phyloP scores from a whole-genome alignment of 2,329 filamentous ascomycete genomes.

The Fonsecaea erecta region DNA sequence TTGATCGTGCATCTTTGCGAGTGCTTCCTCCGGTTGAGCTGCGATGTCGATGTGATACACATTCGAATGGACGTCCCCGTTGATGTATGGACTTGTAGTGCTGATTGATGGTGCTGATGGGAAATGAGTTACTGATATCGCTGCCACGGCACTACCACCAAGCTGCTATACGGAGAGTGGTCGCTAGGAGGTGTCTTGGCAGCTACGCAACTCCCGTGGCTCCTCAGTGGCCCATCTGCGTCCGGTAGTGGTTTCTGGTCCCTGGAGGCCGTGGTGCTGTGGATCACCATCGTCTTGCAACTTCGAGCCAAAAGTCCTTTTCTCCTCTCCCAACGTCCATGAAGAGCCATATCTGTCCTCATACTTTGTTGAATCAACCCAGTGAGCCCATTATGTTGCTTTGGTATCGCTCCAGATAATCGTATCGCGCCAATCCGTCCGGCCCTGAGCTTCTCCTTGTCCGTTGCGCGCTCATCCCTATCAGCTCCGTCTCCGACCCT shows the following conservation, averaged over 20 bases:
- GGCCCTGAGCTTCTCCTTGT: slow-evolving; percentile 5
- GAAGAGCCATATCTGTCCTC: slow-evolving; percentile 31
- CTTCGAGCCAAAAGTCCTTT: slow-evolving; percentile 24
- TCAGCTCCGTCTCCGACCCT: slow-evolving; percentile 16
- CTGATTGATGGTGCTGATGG: too few relatives aligned
- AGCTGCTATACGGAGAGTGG: not conserved
- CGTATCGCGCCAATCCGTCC: slow-evolving; percentile 15
- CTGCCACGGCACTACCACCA: not conserved
- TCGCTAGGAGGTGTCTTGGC: not conserved
- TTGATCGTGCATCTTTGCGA: not conserved
- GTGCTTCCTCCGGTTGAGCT: not conserved
- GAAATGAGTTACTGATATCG: not conserved
- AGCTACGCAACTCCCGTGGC: slow-evolving; percentile 2
- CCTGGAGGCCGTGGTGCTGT: slow-evolving; percentile 2
- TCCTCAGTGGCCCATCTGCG: not conserved
- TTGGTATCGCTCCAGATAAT: slow-evolving; percentile 27
- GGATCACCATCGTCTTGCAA: slow-evolving; percentile 15
- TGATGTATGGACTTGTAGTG: not conserved
- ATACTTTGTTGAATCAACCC: slow-evolving; percentile 18
- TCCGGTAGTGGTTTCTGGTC: not conserved
- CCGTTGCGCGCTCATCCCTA: slow-evolving; percentile 27
- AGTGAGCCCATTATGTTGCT: slow-evolving; percentile 27
- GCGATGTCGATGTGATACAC: not conserved
- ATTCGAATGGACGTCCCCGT: not conserved
- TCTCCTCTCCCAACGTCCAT: slow-evolving; percentile 18